phyloP scores from a whole-genome alignment of 2,329 filamentous ascomycete genomes.

The Cladosporium oxysporum region DNA sequence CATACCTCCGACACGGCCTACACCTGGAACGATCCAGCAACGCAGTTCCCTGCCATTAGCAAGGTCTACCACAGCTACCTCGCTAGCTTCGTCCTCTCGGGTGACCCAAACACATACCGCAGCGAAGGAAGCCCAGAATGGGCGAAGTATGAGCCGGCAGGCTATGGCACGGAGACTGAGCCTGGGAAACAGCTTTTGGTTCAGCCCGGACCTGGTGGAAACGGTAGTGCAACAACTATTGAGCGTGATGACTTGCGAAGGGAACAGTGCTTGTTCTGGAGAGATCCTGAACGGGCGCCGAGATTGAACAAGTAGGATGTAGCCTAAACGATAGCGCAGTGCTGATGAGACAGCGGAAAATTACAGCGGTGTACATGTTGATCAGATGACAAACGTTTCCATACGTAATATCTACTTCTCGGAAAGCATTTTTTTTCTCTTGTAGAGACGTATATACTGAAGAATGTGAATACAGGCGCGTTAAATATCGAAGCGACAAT shows the following conservation, averaged over 20 bases:
- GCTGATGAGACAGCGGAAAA: not conserved
- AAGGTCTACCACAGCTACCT: conserved; percentile 58
- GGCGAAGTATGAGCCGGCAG: conserved; percentile 30
- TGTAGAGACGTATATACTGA: not conserved
- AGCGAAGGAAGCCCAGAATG: conserved; percentile 52
- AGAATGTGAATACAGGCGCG: not conserved
- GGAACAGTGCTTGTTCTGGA: conserved; percentile 19
- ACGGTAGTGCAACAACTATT: not conserved
- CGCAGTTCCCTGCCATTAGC: conserved; percentile 10
- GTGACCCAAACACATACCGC: conserved; percentile 65
- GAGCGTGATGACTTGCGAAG: conserved; percentile 8
- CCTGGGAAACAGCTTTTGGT: conserved; percentile 15
- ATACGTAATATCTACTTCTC: not conserved
- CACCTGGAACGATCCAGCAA: conserved; percentile 13
- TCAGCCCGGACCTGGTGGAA: conserved; percentile 7
- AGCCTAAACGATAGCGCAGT: not conserved
- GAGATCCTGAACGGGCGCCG: conserved; percentile 16
- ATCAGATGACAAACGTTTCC: not conserved
- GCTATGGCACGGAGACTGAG: not conserved
- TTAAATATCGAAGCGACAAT: not conserved
- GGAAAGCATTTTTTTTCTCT: no score
- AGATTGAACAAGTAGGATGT: conserved; percentile 15
- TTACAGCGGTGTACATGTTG: not conserved
- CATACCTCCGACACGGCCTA: conserved; percentile 17
- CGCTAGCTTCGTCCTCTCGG: conserved; percentile 68